Percentiles rank a stretch among this genome's conserved stretches.
These are phyloP conservation scores for Infundibulicybe gibba DNA, from an alignment of 768 basidiomycete genomes.

Conservation along the genomic window DNA sequence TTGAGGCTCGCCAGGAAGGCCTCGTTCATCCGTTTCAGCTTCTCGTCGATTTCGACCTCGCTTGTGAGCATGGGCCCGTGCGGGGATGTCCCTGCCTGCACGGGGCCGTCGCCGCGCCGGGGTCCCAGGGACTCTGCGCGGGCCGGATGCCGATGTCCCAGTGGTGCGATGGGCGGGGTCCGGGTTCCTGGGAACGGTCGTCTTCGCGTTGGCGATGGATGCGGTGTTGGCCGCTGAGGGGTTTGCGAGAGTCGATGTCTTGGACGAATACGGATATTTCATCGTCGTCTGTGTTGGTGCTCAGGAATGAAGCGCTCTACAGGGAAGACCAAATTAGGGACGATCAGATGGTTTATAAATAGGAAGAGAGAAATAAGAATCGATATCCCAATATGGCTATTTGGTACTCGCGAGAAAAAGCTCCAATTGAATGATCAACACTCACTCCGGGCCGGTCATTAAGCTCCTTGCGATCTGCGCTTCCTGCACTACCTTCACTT, in stretches of 20 bases:
- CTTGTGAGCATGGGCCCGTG: constrained; percentile 60
- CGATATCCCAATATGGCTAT: too few relatives aligned
- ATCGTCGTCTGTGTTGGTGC: constrained; percentile 61
- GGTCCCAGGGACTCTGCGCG: constrained; percentile 1
- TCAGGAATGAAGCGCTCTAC: constrained; percentile 42
- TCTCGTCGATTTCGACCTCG: constrained; percentile 62
- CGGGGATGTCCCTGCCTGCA: constrained; percentile 12
- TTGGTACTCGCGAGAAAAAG: too few relatives aligned
- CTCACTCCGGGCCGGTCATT: constrained; percentile 21
- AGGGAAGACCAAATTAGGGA: too few relatives aligned
- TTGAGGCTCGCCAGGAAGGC: constrained; percentile 62
- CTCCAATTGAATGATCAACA: too few relatives aligned
- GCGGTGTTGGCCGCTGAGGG: constrained; percentile 41
- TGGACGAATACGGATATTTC: constrained; percentile 77
- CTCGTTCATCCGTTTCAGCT: constrained; percentile 63
- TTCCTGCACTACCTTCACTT: constrained; percentile 28
- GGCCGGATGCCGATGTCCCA: constrained; percentile 3
- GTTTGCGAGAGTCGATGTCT: constrained; percentile 70
- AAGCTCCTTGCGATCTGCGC: constrained; percentile 11
- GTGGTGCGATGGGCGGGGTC: background rate
- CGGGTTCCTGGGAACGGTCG: background rate
- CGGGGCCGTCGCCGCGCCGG: constrained; percentile 5
- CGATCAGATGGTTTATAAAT: too few relatives aligned
- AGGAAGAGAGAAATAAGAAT: too few relatives aligned
- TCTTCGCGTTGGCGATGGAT: constrained; percentile 4